Evolutionary conservation across 2,329 filamentous ascomycete genomes (phyloP).

Genomic region (Pestalotiopsis sp.): DNA sequence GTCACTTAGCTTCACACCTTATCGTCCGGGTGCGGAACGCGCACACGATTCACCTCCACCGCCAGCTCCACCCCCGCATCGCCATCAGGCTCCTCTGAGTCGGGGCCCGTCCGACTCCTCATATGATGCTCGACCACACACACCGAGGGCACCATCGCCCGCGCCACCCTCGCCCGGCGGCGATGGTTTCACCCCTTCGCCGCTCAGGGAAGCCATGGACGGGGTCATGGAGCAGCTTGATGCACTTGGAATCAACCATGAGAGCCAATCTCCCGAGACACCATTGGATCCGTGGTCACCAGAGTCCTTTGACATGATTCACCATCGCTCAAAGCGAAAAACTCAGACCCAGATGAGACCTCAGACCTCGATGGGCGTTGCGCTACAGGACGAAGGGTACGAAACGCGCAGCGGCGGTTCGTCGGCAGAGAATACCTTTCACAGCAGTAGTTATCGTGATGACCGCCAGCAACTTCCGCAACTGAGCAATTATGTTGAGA

Average conservation of each 20-base stretch:
- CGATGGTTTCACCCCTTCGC: constrained; percentile 81
- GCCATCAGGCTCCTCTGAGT: constrained; percentile 53
- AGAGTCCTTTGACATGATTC: constrained; percentile 73
- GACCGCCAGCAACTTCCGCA: constrained; percentile 66
- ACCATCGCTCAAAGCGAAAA: constrained; percentile 42
- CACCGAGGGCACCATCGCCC: constrained; percentile 63
- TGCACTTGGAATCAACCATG: constrained; percentile 72
- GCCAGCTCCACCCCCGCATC: constrained; percentile 82
- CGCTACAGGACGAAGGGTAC: constrained; percentile 62
- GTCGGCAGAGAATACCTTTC: constrained; percentile 49
- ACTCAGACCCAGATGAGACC: constrained; percentile 47
- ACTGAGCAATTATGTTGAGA: constrained; percentile 83
- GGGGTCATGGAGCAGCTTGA: constrained; percentile 95
- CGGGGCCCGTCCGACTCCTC: constrained; percentile 35
- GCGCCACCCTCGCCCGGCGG: constrained; percentile 68
- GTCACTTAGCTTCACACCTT: constrained; percentile 39
- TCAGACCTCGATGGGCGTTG: constrained; percentile 75
- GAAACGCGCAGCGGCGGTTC: constrained; percentile 61
- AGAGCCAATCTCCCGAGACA: constrained; percentile 57
- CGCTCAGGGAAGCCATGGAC: constrained; percentile 93
- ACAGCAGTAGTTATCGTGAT: constrained; percentile 34
- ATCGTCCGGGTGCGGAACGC: constrained; percentile 34
- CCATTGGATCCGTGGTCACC: constrained; percentile 83
- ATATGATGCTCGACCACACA: constrained; percentile 43
- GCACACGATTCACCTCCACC: constrained; percentile 66